Evolutionary conservation across 2,329 filamentous ascomycete genomes (phyloP).

Genomic region (Ramularia endophylla): DNA sequence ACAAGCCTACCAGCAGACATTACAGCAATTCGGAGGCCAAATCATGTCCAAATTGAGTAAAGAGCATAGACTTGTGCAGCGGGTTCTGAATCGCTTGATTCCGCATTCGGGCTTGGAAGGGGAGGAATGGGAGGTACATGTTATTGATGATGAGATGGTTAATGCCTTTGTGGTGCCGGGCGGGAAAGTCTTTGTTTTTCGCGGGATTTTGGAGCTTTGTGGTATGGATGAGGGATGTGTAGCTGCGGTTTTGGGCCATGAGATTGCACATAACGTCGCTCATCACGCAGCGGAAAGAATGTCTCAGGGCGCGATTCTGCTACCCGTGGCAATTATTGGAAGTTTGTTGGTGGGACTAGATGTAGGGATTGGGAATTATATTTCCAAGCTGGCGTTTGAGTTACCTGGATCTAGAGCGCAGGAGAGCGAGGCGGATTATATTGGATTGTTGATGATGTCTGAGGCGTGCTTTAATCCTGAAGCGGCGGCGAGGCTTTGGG

Average conservation of each 20-base stretch:
- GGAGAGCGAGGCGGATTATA: slow-evolving; percentile 71
- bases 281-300: slow-evolving; percentile 62
- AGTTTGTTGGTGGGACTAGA: slow-evolving; percentile 41
- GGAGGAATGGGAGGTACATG: slow-evolving; percentile 63
- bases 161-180: slow-evolving; percentile 75
- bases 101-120: slow-evolving; percentile 57
- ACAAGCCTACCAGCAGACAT: slow-evolving; percentile 51
- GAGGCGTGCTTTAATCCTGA: slow-evolving; percentile 70
- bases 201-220: slow-evolving; percentile 64
- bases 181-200: slow-evolving; percentile 75
- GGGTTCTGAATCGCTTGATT: slow-evolving; percentile 61
- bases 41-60: slow-evolving; percentile 57
- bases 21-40: slow-evolving; percentile 48
- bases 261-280: slow-evolving; percentile 71
- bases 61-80: slow-evolving; percentile 51
- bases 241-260: slow-evolving; percentile 70
- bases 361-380: slow-evolving; percentile 29
- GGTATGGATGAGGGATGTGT: slow-evolving; percentile 58
- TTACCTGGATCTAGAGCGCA: slow-evolving; percentile 65
- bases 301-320: slow-evolving; percentile 39
- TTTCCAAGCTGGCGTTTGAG: slow-evolving; percentile 59
- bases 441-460: slow-evolving; percentile 77
- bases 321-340: slow-evolving; percentile 33
- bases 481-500: slow-evolving; percentile 58
- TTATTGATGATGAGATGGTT: slow-evolving; percentile 61